Base-by-base conservation (phyloP, 495 filamentous ascomycete genomes). In the Talaromyces trachyspermus region DNA sequence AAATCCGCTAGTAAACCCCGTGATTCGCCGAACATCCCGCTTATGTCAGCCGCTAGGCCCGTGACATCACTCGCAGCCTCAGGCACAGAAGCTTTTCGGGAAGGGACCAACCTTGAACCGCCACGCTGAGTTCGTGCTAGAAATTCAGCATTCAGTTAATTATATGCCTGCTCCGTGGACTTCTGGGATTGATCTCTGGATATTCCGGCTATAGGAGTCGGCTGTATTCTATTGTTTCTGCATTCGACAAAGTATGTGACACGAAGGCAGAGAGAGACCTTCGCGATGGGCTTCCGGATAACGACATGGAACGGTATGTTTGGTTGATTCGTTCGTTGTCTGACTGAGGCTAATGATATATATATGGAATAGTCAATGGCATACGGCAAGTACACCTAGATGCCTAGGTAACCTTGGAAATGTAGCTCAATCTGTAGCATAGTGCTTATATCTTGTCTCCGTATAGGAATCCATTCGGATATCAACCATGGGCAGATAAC, bases 401-500 rank as follows among this genome's bases (percentile, higher is more conserved):
- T 23, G 17, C 17, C 33, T 10, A 14, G 11, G 2, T 4, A 12
- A 7, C 11, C 7, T 12, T 6, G 14, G 20, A 9, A 23, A 10
- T 14, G 2, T n/a, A n/a, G n/a, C n/a, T n/a, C n/a, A n/a, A n/a
- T n/a, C n/a, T n/a, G n/a, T n/a, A n/a, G n/a, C n/a, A n/a, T n/a
- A n/a, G 29, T 44, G 11, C 47, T 50, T 3, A 46, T 43, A 43
- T 22, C 17, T 17, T 22, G 11, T 38, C 9, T 18, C 10, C 36
- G 20, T 37, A 7, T 26, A 89, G 87, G 56, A 97, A 98, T 61
- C 92, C 92, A 9, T 96, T 98, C 61, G 80, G 81, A 17, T 95
- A 95, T 61, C 85, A 91, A 63, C 92, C 92, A 84, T 98, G 92
- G 92, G 74, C 87, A 52, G 78, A 86, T 50, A 82, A 80, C 37